phyloP scores from a whole-genome alignment of 352 stramenopile genomes.

The Blastocystis sp. region DNA sequence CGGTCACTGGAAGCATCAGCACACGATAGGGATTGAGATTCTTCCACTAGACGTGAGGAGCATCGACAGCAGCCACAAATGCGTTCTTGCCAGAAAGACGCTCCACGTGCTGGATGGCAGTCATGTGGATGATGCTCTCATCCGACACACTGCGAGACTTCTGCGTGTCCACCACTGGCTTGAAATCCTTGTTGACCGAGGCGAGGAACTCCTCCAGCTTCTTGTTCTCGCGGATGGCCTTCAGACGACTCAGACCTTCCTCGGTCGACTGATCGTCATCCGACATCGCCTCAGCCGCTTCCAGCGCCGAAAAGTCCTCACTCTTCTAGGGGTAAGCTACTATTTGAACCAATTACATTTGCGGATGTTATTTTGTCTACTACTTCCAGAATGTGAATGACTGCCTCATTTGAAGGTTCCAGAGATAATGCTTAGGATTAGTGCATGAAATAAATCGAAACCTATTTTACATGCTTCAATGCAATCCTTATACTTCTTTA shows the following conservation, averaged over 20 bases:
- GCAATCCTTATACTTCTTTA: constrained; percentile 61
- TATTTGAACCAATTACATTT: neutral
- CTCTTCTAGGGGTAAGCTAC: neutral
- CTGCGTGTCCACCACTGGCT: constrained; percentile 40
- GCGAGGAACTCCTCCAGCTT: constrained; percentile 66
- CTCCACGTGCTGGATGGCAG: constrained; percentile 25
- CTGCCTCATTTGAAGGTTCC: constrained; percentile 26
- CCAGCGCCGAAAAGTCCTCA: constrained; percentile 39
- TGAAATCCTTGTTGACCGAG: constrained; percentile 34
- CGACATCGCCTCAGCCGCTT: constrained; percentile 39
- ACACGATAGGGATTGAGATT: constrained; percentile 81
- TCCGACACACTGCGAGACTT: constrained; percentile 37
- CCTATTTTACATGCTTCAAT: constrained; percentile 61
- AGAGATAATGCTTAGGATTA: constrained; percentile 22
- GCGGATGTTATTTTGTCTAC: constrained; percentile 11
- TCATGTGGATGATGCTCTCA: constrained; percentile 35
- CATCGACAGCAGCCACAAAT: constrained; percentile 71
- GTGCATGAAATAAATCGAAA: neutral
- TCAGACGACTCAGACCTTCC: neutral
- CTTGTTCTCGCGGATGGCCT: constrained; percentile 42
- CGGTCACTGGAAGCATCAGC: constrained; percentile 78
- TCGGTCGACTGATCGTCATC: neutral
- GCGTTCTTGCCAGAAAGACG: constrained; percentile 63
- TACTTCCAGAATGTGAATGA: constrained; percentile 4
- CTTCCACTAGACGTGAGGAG: constrained; percentile 77